Evolutionary conservation across 2,329 filamentous ascomycete genomes (phyloP), one percentile per base, ranked within the genome.

Genomic region (Alternaria sp.): DNA sequence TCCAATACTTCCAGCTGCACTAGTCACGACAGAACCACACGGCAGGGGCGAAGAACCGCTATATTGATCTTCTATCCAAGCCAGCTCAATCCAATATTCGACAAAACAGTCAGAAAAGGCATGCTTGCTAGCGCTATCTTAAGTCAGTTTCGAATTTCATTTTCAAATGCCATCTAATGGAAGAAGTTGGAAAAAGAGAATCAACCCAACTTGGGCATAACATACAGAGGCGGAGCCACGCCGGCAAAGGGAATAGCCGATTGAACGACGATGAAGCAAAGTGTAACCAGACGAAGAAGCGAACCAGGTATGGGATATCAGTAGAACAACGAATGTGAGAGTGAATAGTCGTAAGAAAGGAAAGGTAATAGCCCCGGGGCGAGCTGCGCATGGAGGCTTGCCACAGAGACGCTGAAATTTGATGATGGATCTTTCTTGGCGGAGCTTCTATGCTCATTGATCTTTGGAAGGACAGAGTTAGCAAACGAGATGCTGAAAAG

Each of bases 271-370:
- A 47, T 21, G 49, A 54, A 47, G 17, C 10, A 26, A 59, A 59
- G 50, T 59, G 53, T 59, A 59, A 36, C 36, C 57, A 57, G 40
- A 36, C n/a, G 17, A 53, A 55, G 25, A 53, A 50, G 54, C 23
- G 19, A 60, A 59, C 32, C 13, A 50, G 28, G 19, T 43, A 40
- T 50, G 32, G 56, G 56, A 59, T 63, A 63, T 63, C 61, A 54
- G 55, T 59, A 50, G 30, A 55, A 58, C 11, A 60, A 45, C 50
- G 57, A 60, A 60, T 13, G 57, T 60, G 17, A 60, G 57, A 49
- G 52, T 23, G 12, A 32, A 57, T 32, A 32, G 50, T 40, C 44
- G 25, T 17, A 30, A 55, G 19, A 50, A 26, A 40, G 36, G n/a
- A 36, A 55, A 47, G 15, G 19, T 28, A 54, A 21, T 28, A 36